phyloP scores from a whole-genome alignment of 306 rosid genomes.

The Benincasa hispida region DNA sequence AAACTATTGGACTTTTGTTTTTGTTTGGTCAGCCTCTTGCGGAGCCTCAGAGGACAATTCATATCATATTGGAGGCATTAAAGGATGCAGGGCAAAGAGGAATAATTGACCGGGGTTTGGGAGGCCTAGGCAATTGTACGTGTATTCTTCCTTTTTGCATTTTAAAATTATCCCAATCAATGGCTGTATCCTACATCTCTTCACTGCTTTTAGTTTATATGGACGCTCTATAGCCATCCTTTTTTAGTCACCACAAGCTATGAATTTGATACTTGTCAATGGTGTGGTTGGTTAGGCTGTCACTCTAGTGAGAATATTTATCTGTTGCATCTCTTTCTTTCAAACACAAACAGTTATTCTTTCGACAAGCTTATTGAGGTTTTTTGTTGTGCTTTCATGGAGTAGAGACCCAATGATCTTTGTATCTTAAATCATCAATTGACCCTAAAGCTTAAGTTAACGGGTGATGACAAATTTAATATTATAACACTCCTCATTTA shows the following conservation, averaged over 20 bases:
- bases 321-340: no score
- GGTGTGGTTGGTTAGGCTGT: not conserved
- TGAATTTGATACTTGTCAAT: not conserved
- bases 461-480: no score
- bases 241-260: not conserved
- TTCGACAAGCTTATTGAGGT: no score
- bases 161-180: not conserved
- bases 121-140: conserved; percentile 80
- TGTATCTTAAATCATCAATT: no score
- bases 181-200: not conserved
- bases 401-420: no score
- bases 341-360: no score
- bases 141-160: conserved; percentile 10
- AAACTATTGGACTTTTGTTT: conserved; percentile 1
- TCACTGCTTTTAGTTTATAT: not conserved
- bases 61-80: conserved; percentile 69
- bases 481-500: no score
- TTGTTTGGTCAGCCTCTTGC: conserved; percentile 65
- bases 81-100: conserved; percentile 77
- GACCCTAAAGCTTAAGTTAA: no score
- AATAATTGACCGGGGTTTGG: conserved; percentile 90
- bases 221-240: not conserved
- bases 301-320: not conserved
- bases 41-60: conserved; percentile 55
- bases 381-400: no score